phyloP scores from a whole-genome alignment of 2,329 filamentous ascomycete genomes.

The Ilyonectria destructans region DNA sequence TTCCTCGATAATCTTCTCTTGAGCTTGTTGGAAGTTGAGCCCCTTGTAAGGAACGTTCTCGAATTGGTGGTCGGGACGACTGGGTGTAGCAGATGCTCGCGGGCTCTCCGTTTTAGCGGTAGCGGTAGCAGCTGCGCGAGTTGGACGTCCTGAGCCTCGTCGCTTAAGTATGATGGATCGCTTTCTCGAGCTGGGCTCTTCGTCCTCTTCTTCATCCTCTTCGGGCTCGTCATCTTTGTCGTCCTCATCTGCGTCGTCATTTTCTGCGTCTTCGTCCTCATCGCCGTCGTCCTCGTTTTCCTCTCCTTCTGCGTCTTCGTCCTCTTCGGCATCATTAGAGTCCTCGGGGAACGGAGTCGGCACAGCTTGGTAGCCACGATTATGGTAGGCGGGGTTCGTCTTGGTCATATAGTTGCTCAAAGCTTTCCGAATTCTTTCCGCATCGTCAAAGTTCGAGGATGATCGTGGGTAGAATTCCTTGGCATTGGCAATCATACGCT shows the following conservation, averaged over 20 bases:
- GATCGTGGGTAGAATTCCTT: conserved; percentile 86
- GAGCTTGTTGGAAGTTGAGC: conserved; percentile 85
- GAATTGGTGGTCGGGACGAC: conserved; percentile 68
- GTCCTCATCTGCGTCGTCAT: conserved; percentile 52
- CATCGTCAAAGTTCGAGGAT: conserved; percentile 84
- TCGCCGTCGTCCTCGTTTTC: conserved; percentile 49
- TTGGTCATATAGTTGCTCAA: conserved; percentile 91
- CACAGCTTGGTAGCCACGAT: conserved; percentile 77
- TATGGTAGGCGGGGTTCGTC: conserved; percentile 86
- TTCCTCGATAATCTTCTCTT: conserved; percentile 87
- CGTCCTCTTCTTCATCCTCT: conserved; percentile 50
- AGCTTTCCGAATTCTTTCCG: conserved; percentile 88
- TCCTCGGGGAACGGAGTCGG: conserved; percentile 78
- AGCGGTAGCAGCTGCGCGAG: conserved; percentile 52
- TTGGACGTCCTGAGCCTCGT: conserved; percentile 54
- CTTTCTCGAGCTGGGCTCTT: conserved; percentile 53
- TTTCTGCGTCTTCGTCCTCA: conserved; percentile 46
- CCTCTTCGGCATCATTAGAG: conserved; percentile 51
- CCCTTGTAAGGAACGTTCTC: conserved; percentile 77
- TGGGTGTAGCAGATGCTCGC: conserved; percentile 56
- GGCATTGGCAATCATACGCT: conserved; percentile 89
- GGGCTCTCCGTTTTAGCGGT: conserved; percentile 52
- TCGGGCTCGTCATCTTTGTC: conserved; percentile 51
- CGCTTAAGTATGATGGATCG: conserved; percentile 60
- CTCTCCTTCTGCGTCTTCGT: conserved; percentile 53